Percentiles rank a stretch among this genome's conserved stretches.
Evolutionary conservation across 2,329 filamentous ascomycete genomes (phyloP).

Genomic region (Ophidiomyces ophidiicola): DNA sequence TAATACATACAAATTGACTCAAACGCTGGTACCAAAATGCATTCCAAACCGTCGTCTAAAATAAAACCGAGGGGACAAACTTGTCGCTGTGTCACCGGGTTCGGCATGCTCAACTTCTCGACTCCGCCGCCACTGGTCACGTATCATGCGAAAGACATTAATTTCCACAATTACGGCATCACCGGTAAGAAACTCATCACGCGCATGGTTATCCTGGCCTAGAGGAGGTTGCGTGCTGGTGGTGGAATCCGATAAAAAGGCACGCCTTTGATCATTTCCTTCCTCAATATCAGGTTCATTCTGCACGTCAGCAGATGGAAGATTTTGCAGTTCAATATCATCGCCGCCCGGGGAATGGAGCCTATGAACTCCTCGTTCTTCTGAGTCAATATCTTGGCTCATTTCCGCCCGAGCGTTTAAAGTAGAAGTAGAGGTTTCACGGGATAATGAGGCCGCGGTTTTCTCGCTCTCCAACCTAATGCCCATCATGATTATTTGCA

Average conservation of each 20-base stretch:
- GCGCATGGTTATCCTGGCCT: constrained; percentile 21
- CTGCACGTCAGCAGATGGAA: constrained; percentile 18
- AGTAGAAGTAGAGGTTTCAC: constrained; percentile 12
- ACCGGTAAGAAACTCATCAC: constrained; percentile 30
- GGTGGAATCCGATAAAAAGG: neutral
- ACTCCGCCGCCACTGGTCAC: constrained; percentile 30
- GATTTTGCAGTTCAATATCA: constrained; percentile 32
- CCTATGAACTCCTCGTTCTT: constrained; percentile 43
- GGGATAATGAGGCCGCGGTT: constrained; percentile 23
- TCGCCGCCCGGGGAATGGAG: constrained; percentile 19
- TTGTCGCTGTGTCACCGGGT: constrained; percentile 17
- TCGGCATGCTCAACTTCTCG: constrained; percentile 16
- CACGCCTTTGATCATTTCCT: constrained; percentile 20
- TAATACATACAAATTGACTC: constrained; percentile 1
- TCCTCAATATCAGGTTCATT: constrained; percentile 3
- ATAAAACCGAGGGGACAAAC: neutral
- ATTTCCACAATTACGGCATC: constrained; percentile 30
- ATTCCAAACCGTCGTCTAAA: constrained; percentile 6
- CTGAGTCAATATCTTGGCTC: constrained; percentile 45
- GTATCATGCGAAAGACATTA: constrained; percentile 25
- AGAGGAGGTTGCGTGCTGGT: neutral
- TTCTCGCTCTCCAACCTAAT: constrained; percentile 42
- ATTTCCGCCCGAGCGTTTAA: constrained; percentile 15
- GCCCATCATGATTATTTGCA: constrained; percentile 48
- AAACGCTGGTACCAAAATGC: constrained; percentile 5